phyloP scores from a whole-genome alignment of 495 filamentous ascomycete species.

The Penicillium cosmopolitanum region DNA sequence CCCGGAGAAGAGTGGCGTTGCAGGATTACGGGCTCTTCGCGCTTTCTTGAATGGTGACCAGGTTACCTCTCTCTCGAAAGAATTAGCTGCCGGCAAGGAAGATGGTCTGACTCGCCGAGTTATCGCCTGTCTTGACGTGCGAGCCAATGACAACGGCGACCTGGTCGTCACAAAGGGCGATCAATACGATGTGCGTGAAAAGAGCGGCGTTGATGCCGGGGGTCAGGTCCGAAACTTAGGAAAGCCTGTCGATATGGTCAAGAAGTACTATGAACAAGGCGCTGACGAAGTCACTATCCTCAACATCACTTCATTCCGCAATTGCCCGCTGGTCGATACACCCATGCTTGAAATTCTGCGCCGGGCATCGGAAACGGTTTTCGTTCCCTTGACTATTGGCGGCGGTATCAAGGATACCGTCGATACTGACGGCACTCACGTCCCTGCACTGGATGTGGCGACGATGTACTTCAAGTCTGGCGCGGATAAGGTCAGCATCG shows the following conservation, averaged over 20 bases:
- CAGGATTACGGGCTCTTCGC: constrained; percentile 79
- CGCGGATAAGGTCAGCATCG: constrained; percentile 98
- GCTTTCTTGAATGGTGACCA: constrained; percentile 76
- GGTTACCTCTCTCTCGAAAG: constrained; percentile 46
- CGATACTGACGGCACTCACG: constrained; percentile 84
- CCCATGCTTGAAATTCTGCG: constrained; percentile 96
- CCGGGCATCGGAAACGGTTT: constrained; percentile 85
- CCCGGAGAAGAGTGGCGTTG: constrained; percentile 93
- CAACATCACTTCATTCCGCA: constrained; percentile 96
- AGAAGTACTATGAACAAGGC: constrained; percentile 93
- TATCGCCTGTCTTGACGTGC: constrained; percentile 95
- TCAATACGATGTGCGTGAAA: constrained; percentile 99
- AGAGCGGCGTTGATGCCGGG: constrained; percentile 57
- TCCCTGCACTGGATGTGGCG: constrained; percentile 88
- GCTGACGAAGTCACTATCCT: constrained; percentile 96
- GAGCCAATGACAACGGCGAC: constrained; percentile 94
- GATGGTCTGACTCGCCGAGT: constrained; percentile 84
- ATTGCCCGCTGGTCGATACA: constrained; percentile 86
- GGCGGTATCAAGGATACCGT: constrained; percentile 91
- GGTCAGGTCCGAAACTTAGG: constrained; percentile 89
- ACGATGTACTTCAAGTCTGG: constrained; percentile 97
- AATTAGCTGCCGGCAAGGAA: constrained; percentile 30
- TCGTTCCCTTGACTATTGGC: constrained; percentile 95
- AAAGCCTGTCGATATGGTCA: constrained; percentile 94
- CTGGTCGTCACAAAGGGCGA: constrained; percentile 98